phyloP scores from a whole-genome alignment of 768 basidiomycete genomes.

The Chalciporus chontae region DNA sequence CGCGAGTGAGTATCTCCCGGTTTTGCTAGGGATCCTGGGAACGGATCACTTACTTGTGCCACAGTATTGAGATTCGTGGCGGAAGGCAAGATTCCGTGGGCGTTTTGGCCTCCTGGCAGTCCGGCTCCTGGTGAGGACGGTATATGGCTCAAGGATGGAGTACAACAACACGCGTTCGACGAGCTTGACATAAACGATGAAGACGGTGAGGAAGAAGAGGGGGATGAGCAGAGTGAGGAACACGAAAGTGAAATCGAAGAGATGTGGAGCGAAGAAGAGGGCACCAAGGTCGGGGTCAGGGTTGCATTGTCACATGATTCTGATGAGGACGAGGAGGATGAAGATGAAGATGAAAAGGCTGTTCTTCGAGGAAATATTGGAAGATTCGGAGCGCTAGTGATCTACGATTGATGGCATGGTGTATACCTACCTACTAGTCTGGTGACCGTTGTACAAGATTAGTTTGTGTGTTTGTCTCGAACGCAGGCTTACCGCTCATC shows the following conservation, averaged over 20 bases:
- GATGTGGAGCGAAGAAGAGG: slow-evolving; percentile 11
- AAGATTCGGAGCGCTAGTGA: slow-evolving; percentile 31
- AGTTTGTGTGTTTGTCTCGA: background rate
- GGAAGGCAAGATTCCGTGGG: slow-evolving; percentile 80
- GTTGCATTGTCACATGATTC: background rate
- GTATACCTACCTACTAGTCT: background rate
- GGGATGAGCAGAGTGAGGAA: slow-evolving; percentile 29
- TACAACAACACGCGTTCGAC: slow-evolving; percentile 21
- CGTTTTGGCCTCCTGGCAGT: slow-evolving; percentile 71
- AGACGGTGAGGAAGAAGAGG: slow-evolving; percentile 30
- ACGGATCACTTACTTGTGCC: background rate
- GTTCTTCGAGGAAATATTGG: slow-evolving; percentile 9
- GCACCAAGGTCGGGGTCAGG: background rate
- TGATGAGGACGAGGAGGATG: slow-evolving; percentile 20
- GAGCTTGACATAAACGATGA: slow-evolving; percentile 28
- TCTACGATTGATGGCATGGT: slow-evolving; percentile 20
- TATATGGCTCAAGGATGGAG: slow-evolving; percentile 52
- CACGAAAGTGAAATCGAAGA: slow-evolving; percentile 18
- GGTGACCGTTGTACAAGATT: slow-evolving; percentile 11
- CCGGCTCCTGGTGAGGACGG: slow-evolving; percentile 38
- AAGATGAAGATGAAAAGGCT: slow-evolving; percentile 7
- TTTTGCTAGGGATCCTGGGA: background rate
- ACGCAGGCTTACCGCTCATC: no score
- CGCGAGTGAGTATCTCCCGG: slow-evolving; percentile 56
- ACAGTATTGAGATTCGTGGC: slow-evolving; percentile 79